Evolutionary conservation across 805 yeast species (phyloP).

Genomic region (Kuraishia floccosa): DNA sequence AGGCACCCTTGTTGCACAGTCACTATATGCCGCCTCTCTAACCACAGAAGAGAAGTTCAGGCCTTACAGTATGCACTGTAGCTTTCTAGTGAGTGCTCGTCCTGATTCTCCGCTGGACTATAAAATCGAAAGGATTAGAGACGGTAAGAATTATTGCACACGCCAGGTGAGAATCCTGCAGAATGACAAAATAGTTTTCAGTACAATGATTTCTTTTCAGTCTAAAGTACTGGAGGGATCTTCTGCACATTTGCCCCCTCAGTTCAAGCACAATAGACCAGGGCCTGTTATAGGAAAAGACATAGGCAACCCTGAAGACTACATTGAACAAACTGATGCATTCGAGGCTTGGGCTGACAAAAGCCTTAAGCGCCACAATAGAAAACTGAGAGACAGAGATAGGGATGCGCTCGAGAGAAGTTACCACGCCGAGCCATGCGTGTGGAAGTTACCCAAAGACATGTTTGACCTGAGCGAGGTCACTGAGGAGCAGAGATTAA

Average conservation of each 20-base stretch:
- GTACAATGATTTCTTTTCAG: constrained; percentile 38
- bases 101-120: constrained; percentile 34
- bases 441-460: constrained; percentile 19
- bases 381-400: constrained; percentile 7
- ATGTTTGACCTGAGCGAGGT: constrained; percentile 18
- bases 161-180: constrained; percentile 48
- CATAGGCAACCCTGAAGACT: constrained; percentile 15
- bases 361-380: constrained; percentile 4
- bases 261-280: constrained; percentile 13
- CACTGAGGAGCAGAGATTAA: constrained; percentile 7
- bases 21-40: constrained; percentile 48
- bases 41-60: constrained; percentile 22
- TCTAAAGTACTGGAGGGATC: constrained; percentile 18
- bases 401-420: constrained; percentile 10
- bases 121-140: constrained; percentile 38
- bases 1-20: constrained; percentile 57
- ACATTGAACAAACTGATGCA: constrained; percentile 14
- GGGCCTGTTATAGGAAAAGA: constrained; percentile 17
- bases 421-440: constrained; percentile 19
- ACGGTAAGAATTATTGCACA: constrained; percentile 40
- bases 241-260: constrained; percentile 14
- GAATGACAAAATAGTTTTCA: constrained; percentile 34
- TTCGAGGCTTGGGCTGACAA: constrained; percentile 16
- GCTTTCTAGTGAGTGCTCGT: constrained; percentile 46
- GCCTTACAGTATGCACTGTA: constrained; percentile 54